Percentiles rank a stretch among this genome's conserved stretches.
Conservation (phyloP, 257 asterid genomes). For the Jacaranda copaia region DNA sequence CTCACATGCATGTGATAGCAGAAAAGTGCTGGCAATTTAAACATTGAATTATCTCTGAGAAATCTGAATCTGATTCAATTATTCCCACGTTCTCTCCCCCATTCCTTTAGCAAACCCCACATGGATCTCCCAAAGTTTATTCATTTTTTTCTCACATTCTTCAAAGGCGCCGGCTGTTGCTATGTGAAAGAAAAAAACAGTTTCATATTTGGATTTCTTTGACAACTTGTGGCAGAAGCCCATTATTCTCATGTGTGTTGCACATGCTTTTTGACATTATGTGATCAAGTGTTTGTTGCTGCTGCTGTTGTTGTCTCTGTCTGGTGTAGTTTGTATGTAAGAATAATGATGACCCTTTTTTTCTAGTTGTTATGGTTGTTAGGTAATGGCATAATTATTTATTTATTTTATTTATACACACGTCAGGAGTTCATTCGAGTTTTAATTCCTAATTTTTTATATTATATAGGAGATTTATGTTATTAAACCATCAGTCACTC, state of each 20-base stretch:
- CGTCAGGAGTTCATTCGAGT: too few species aligned
- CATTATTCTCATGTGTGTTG: slow-evolving; percentile 42
- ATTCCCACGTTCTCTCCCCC: slow-evolving; percentile 53
- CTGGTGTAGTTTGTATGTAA: neutral
- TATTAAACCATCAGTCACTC: too few species aligned
- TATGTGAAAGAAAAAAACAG: neutral
- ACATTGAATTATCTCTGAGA: slow-evolving; percentile 33
- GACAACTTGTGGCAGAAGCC: slow-evolving; percentile 29
- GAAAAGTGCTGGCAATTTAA: neutral
- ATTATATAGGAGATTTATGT: too few species aligned
- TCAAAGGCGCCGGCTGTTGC: neutral
- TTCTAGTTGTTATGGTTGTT: slow-evolving; percentile 9
- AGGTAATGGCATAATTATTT: neutral
- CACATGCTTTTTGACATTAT: slow-evolving; percentile 40
- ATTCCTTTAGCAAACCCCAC: slow-evolving; percentile 36
- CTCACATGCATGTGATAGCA: slow-evolving; percentile 40
- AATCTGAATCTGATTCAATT: slow-evolving; percentile 43
- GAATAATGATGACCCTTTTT: neutral
- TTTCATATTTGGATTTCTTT: slow-evolving; percentile 43
- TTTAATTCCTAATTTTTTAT: too few species aligned
- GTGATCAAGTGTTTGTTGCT: neutral
- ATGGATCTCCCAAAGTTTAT: slow-evolving; percentile 36
- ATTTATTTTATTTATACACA: too few species aligned
- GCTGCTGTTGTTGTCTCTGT: slow-evolving; percentile 16
- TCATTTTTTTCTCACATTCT: slow-evolving; percentile 1